Base-by-base conservation (phyloP, 2,329 filamentous ascomycete species). In the Hypoxylon rubiginosum region DNA sequence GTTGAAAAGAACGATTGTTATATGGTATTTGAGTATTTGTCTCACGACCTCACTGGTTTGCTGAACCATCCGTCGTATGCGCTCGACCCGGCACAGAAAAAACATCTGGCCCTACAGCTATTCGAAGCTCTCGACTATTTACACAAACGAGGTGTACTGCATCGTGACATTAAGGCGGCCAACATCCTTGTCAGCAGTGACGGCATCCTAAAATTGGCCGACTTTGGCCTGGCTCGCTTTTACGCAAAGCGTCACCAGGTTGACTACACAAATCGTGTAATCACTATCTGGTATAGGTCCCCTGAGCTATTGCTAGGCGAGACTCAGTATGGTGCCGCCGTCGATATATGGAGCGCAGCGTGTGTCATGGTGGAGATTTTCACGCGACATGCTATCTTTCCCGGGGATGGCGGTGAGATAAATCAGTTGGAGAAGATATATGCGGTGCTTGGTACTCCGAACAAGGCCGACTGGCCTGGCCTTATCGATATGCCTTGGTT, bases 21-120 rank as follows among this genome's bases (percentile, higher is more conserved):
- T 80, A 99, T 99, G 96, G 96, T 99, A 2, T 99, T 99, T 71
- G 96, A 99, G 78, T 99, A 99, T 76, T 86, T 98, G 32, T 95
- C 96, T 1, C 96, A 99, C 78, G 96, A 99, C 78, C 83, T 99
- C 66, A 99, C 96, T 2, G 96, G 96, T 13, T 84, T 99, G 32
- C 88, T 99, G 66, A 98, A 98, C 74, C 96, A 99, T 75, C 96
- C 96, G 0, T 91, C 91, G 0, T 99, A 97, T 80, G 91, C 90
- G 64, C 87, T 99, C 13, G 92, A 96, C 39, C 82, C 89, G 3
- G 89, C 91, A 0, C 94, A 98, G 78, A 97, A 94, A 80, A 99
- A 99, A 79, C 90, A 99, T 76, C 85, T 99, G 34, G 93, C 94
- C 0, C 92, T 90, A 76, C 96, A 99, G 75, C 87, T 99, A 69